These are phyloP conservation scores for Arachnomyces sp. DNA, from an alignment of 2,329 filamentous ascomycete genomes.

Conservation along the genomic window DNA sequence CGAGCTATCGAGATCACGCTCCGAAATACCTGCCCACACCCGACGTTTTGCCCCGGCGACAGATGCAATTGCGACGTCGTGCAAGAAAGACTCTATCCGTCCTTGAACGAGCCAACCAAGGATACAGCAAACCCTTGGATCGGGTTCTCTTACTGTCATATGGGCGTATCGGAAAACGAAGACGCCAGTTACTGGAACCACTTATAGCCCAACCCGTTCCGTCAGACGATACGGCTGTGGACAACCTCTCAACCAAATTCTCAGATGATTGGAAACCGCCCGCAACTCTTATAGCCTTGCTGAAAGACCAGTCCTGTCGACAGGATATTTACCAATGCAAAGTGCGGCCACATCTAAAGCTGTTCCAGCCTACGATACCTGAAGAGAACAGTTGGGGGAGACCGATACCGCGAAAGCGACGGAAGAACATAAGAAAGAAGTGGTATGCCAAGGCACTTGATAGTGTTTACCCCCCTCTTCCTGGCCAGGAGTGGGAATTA, in stretches of 20 bases:
- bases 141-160: slow-evolving; percentile 49
- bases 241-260: slow-evolving; percentile 10
- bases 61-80: slow-evolving; percentile 16
- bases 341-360: slow-evolving; percentile 19
- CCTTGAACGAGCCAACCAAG: slow-evolving; percentile 47
- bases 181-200: slow-evolving; percentile 38
- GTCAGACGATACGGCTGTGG: slow-evolving; percentile 15
- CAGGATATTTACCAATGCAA: slow-evolving; percentile 18
- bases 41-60: slow-evolving; percentile 11
- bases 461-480: slow-evolving; percentile 31
- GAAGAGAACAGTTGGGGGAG: slow-evolving; percentile 29
- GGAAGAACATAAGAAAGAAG: slow-evolving; percentile 26
- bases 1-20: slow-evolving; percentile 40
- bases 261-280: slow-evolving; percentile 30
- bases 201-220: slow-evolving; percentile 23
- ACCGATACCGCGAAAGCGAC: slow-evolving; percentile 22
- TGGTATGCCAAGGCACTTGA: slow-evolving; percentile 29
- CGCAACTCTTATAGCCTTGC: slow-evolving; percentile 21
- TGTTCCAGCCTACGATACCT: slow-evolving; percentile 24
- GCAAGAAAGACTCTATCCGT: slow-evolving; percentile 34
- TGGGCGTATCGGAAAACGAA: slow-evolving; percentile 47
- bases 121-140: slow-evolving; percentile 42
- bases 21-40: slow-evolving; percentile 12
- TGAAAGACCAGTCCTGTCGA: slow-evolving; percentile 27
- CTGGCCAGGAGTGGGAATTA: slow-evolving; percentile 26